phyloP scores from a whole-genome alignment of 2,329 filamentous ascomycete species.

The Nothomitra cinnamomea region DNA sequence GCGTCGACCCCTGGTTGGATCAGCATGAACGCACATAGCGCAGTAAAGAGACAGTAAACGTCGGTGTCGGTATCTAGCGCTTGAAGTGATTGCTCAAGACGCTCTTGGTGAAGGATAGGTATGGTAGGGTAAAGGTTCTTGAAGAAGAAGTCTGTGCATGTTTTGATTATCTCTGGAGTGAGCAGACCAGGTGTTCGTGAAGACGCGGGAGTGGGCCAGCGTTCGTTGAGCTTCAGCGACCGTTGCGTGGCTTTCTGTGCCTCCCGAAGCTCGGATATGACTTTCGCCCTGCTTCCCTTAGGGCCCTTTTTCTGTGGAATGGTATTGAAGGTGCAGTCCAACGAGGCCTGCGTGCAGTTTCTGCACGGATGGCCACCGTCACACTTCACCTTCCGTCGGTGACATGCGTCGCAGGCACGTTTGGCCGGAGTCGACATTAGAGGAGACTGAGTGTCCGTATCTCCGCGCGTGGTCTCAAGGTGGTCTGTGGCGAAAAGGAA shows the following conservation, averaged over 20 bases:
- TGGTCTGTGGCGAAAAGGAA: no score
- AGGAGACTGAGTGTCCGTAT: neutral
- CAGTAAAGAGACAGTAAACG: slow-evolving; percentile 44
- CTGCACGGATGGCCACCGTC: slow-evolving; percentile 54
- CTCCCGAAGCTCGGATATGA: slow-evolving; percentile 56
- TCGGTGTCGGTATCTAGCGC: slow-evolving; percentile 46
- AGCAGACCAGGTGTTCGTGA: slow-evolving; percentile 43
- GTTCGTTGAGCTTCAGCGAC: slow-evolving; percentile 17
- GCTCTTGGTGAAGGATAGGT: slow-evolving; percentile 42
- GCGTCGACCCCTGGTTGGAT: slow-evolving; percentile 47
- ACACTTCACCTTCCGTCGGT: slow-evolving; percentile 40
- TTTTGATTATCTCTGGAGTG: slow-evolving; percentile 44
- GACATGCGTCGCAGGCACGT: slow-evolving; percentile 17
- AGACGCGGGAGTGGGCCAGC: slow-evolving; percentile 23
- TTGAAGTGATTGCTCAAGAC: slow-evolving; percentile 39
- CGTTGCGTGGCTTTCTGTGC: slow-evolving; percentile 50
- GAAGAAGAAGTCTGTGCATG: slow-evolving; percentile 52
- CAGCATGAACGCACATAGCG: slow-evolving; percentile 51
- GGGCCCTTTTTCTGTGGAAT: slow-evolving; percentile 63
- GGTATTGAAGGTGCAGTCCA: slow-evolving; percentile 57
- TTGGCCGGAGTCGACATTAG: slow-evolving; percentile 12
- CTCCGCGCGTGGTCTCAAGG: neutral
- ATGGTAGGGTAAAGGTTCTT: slow-evolving; percentile 46
- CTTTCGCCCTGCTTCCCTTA: slow-evolving; percentile 57
- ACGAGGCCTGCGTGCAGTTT: slow-evolving; percentile 49